Evolutionary conservation across 129 eudicot species (phyloP), one percentile per base, ranked within the genome.

Genomic region (Saposhnikovia divaricata): DNA sequence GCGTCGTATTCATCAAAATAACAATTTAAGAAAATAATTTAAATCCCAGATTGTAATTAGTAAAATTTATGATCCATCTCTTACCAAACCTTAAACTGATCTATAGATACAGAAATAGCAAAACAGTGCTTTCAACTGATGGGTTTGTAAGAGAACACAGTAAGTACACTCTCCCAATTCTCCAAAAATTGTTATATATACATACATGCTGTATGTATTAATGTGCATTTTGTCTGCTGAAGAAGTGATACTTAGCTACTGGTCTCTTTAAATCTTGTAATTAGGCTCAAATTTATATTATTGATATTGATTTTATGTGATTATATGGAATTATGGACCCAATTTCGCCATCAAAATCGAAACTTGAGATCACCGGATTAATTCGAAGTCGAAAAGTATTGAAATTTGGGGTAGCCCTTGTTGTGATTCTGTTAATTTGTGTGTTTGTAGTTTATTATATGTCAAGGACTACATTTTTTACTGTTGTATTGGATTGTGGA

Each of bases 401-500:
- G 21, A 93, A 85, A 78, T 3, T 86, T 27, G 65, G 80, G 14
- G 37, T 82, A 77, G 43, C 69, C 84, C 48, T 91, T 59, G 18
- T 82, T 80, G 59, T 91, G 59, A 63, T 87, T 43, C 66, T 90
- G 57, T 57, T 74, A 16, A 70, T 76, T 55, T 80, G 85, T 43
- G 81, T 47, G 18, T 82, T 70, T 79, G 4, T 69, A 37, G 38
- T 18, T 3, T 6, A 61, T 21, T 81, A 77, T 82, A 76, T 73
- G 76, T 50, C 71, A 31, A 80, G 79, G 59, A 80, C 38, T 63
- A 65, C 91, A 57, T 87, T 85, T 85, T 93, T 84, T 80, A 88
- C 90, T 80, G 96, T 93, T 76, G 98, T 93, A 5, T 80, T 93
- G 72, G 98, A 93, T 79, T 93, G 98, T 85, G 98, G 98, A 77